Percentiles rank a stretch among this genome's conserved stretches.
Evolutionary conservation across 441 rosid genomes (phyloP).

Genomic region (Gossypium davidsonii): DNA sequence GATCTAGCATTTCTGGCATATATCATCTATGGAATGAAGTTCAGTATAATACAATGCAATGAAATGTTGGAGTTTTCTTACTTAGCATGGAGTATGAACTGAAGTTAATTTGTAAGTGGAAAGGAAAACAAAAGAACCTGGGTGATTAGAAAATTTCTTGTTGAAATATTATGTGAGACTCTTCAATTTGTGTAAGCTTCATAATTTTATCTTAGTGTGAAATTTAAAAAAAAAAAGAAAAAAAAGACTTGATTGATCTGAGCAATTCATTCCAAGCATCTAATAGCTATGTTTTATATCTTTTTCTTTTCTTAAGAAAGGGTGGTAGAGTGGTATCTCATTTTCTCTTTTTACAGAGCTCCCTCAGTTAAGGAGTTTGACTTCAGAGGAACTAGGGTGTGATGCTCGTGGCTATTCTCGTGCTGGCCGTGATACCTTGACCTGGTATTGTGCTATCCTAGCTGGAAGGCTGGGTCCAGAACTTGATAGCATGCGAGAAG

Average conservation of each 20-base stretch:
- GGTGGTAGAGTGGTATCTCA: slow-evolving; percentile 16
- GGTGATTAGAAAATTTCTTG: neutral
- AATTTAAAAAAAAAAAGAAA: neutral
- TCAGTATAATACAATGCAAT: neutral
- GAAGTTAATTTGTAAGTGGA: neutral
- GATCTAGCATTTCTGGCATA: neutral
- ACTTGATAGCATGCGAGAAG: slow-evolving; percentile 86
- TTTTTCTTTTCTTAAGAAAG: slow-evolving; percentile 3
- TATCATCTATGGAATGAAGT: slow-evolving; percentile 1
- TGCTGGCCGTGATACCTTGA: slow-evolving; percentile 62
- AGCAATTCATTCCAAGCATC: neutral
- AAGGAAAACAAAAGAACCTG: neutral
- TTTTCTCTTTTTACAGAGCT: slow-evolving; percentile 42
- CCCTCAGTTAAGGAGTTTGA: slow-evolving; percentile 78
- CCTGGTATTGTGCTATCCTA: slow-evolving; percentile 91
- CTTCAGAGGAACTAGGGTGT: slow-evolving; percentile 91
- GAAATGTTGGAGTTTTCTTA: neutral
- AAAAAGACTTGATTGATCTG: neutral
- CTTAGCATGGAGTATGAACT: neutral
- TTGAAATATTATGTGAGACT: neutral
- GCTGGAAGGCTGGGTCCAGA: slow-evolving; percentile 90
- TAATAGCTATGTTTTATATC: neutral
- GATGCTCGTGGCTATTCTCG: slow-evolving; percentile 88
- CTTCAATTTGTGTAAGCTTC: too few species aligned
- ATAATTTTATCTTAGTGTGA: neutral